These are phyloP conservation scores for Solanum virginianum DNA, from an alignment of 257 asterid species.

Conservation along the genomic window DNA sequence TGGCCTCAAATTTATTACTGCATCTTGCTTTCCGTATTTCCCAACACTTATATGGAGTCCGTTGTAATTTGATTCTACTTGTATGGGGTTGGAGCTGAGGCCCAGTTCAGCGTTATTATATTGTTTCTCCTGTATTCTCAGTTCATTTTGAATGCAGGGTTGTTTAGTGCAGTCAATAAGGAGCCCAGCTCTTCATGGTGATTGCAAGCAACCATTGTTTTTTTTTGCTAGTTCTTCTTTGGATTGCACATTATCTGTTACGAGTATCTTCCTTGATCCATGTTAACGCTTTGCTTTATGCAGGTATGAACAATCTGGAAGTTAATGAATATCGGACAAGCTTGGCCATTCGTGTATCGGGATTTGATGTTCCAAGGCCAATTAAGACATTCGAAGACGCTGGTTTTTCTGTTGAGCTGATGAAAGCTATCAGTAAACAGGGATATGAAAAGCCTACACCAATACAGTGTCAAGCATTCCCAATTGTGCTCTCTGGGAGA, in stretches of 20 bases:
- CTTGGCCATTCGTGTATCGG: slow-evolving; percentile 83
- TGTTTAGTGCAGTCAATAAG: neutral
- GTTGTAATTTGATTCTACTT: neutral
- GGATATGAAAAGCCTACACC: slow-evolving; percentile 90
- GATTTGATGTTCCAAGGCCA: slow-evolving; percentile 92
- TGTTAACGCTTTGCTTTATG: slow-evolving; percentile 1
- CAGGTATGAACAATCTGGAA: slow-evolving; percentile 79
- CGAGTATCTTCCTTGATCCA: neutral
- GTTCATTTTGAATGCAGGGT: neutral
- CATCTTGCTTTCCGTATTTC: neutral
- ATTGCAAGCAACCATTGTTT: neutral
- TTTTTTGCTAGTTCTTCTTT: neutral
- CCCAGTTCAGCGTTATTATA: neutral
- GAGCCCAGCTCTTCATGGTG: neutral
- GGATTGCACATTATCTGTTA: neutral
- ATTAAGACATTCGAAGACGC: slow-evolving; percentile 74
- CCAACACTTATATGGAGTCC: neutral
- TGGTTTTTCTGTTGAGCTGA: slow-evolving; percentile 74
- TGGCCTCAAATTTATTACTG: neutral
- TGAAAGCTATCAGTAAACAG: slow-evolving; percentile 85
- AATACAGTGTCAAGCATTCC: slow-evolving; percentile 93
- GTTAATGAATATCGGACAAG: slow-evolving; percentile 59
- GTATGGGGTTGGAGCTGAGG: neutral
- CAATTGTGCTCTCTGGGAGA: slow-evolving; percentile 91
- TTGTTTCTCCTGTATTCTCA: neutral